A percentile compares a stretch with the other conserved stretches of the same genome.
phyloP scores from a whole-genome alignment of 179 eudicot genomes.

The Vitellaria paradoxa region DNA sequence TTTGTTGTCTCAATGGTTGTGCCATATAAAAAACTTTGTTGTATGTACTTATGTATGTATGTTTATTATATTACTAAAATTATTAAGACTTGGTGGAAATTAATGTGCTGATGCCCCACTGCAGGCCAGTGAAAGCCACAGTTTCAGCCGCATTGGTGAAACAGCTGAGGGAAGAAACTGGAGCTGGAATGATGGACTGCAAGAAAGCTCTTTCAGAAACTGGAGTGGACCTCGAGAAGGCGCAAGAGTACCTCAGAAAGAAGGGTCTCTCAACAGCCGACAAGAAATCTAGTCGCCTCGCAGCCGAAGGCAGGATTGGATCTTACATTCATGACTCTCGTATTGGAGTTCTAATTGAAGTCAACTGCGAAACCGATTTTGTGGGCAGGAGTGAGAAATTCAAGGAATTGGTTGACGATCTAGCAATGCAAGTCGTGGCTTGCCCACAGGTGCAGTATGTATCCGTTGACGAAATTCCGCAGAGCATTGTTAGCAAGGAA shows the following conservation, averaged over 20 bases:
- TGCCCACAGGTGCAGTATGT: constrained; percentile 78
- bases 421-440: constrained; percentile 98
- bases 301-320: constrained; percentile 93
- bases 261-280: constrained; percentile 91
- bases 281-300: constrained; percentile 85
- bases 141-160: constrained; percentile 87
- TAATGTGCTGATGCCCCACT: constrained; percentile 8
- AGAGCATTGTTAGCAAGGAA: constrained; percentile 55
- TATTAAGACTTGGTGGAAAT: not conserved
- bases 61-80: not conserved
- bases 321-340: constrained; percentile 90
- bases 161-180: constrained; percentile 85
- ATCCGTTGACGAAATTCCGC: constrained; percentile 73
- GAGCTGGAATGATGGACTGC: constrained; percentile 99
- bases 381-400: constrained; percentile 83
- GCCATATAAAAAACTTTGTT: not conserved
- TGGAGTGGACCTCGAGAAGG: constrained; percentile 81
- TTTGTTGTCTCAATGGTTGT: constrained; percentile 1
- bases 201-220: constrained; percentile 92
- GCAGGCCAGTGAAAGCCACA: constrained; percentile 59
- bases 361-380: constrained; percentile 95
- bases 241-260: constrained; percentile 89
- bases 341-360: constrained; percentile 85
- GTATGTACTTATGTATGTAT: too few species aligned
- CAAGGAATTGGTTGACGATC: constrained; percentile 85